These are phyloP conservation scores for Carnegiea gigantea DNA, from an alignment of 179 eudicot genomes.

Conservation along the genomic window DNA sequence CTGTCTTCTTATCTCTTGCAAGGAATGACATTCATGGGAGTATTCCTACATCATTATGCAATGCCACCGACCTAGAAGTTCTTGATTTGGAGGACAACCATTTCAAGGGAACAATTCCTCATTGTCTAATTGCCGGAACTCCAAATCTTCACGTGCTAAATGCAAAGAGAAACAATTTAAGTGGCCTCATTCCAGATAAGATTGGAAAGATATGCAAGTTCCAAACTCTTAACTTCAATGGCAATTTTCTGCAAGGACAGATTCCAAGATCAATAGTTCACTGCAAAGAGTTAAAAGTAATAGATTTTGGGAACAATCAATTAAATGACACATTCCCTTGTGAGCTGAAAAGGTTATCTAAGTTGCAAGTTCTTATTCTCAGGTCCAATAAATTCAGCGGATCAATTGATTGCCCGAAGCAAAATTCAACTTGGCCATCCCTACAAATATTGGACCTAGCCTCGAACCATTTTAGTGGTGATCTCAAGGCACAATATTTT, in stretches of 20 bases:
- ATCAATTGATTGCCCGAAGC: neutral
- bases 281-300: neutral
- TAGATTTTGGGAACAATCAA: neutral
- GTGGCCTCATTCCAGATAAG: neutral
- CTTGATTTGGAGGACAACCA: slow-evolving; percentile 45
- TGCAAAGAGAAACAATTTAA: neutral
- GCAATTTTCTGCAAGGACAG: neutral
- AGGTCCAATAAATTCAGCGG: neutral
- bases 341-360: neutral
- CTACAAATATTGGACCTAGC: slow-evolving; percentile 57
- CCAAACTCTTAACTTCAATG: neutral
- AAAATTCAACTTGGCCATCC: slow-evolving; percentile 15
- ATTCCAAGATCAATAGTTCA: neutral
- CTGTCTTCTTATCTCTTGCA: slow-evolving; percentile 32
- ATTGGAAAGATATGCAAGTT: neutral
- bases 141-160: neutral
- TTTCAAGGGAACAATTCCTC: slow-evolving; percentile 29
- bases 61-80: slow-evolving; percentile 24
- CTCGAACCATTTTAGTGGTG: slow-evolving; percentile 43
- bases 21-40: slow-evolving; percentile 36
- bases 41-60: slow-evolving; percentile 52
- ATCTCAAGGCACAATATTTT: neutral
- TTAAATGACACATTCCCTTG: neutral
- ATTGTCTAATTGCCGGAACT: neutral
- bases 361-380: slow-evolving; percentile 2